Percentiles rank a stretch among this genome's conserved stretches.
Conservation (phyloP, 768 basidiomycete species). For the Cystofilobasidium ferigula region DNA sequence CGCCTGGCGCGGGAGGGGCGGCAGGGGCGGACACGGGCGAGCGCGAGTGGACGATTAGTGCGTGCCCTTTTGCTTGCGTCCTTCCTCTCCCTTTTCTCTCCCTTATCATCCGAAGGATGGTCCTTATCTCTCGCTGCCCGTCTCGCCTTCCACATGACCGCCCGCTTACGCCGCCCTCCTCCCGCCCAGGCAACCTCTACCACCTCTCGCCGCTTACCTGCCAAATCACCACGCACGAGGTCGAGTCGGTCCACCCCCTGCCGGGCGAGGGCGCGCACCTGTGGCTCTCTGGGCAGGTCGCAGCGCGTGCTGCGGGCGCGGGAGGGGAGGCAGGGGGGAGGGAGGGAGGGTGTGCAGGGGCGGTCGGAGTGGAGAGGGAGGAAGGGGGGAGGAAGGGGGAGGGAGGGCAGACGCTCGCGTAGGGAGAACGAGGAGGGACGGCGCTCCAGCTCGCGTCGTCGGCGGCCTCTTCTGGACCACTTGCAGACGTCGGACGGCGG, state of each 20-base stretch:
- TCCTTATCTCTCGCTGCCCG: not conserved
- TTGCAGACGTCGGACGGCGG: no score
- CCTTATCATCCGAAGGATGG: not conserved
- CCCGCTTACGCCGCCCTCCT: not conserved
- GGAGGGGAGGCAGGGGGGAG: not conserved
- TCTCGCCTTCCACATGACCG: not conserved
- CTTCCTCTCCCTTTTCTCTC: not conserved
- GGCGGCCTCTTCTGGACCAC: no score
- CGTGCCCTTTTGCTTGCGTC: not conserved
- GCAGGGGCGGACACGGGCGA: no score
- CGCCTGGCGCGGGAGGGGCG: no score
- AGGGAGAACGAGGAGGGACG: no score
- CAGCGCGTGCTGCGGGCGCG: not conserved
- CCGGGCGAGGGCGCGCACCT: slow-evolving; percentile 37
- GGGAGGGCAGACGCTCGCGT: no score
- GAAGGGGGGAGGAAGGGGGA: no score
- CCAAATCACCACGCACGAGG: slow-evolving; percentile 52
- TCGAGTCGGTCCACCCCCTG: slow-evolving; percentile 68
- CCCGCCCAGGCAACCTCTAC: slow-evolving; percentile 40
- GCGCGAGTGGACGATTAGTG: no score
- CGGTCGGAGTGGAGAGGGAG: not conserved
- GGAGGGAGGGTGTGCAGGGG: not conserved
- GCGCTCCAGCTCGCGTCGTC: no score
- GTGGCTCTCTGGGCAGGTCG: not conserved
- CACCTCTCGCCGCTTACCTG: slow-evolving; percentile 58